Base-by-base conservation (phyloP, 2,329 filamentous ascomycete species). In the Alternaria arborescens region DNA sequence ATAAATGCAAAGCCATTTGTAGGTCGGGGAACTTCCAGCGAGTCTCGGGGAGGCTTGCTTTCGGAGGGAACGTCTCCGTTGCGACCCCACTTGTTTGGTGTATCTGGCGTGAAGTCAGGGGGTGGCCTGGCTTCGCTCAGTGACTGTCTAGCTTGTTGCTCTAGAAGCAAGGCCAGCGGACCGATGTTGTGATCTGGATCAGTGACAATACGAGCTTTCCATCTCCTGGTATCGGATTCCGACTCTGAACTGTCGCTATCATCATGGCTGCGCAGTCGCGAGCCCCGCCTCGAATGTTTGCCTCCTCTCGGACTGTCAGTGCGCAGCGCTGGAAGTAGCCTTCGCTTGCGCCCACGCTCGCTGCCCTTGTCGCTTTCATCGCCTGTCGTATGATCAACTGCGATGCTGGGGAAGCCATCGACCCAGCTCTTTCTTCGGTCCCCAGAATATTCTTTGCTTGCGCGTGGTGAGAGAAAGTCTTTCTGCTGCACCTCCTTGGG, bases 131-230 rank as follows among this genome's bases (percentile, higher is more conserved):
- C 55, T 48, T 78, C 71, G 10, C 38, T 41, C 38, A 41, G 20
- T 11, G 70, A 61, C n/a, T 74, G 77, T 58, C 70, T 71, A n/a
- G 77, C 76, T 42, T 83, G 80, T 46, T 79, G 75, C 47, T 80
- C 78, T 52, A 84, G 77, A 64, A 83, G 82, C 24, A 80, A 71
- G 53, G 81, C 80, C 22, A 85, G 72, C 6, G 83, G 81, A 8
- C 81, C 82, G 20, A 77, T 81, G 51, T 84, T 83, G 52, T 81
- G 76, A 16, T 79, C 76, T 16, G 72, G 68, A 14, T 78, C 75
- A 16, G 63, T 67, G 10, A 87, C 88, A 11, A 82, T 82, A 53
- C 82, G 83, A 51, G 84, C 83, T 30, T 85, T 82, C 48, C 82
- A 60, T 66, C 72, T 70, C 34, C 85, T 79, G n/a, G 84, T 83